Evolutionary conservation across 2,329 filamentous ascomycete genomes (phyloP).

Genomic region (Rutstroemia sp.): DNA sequence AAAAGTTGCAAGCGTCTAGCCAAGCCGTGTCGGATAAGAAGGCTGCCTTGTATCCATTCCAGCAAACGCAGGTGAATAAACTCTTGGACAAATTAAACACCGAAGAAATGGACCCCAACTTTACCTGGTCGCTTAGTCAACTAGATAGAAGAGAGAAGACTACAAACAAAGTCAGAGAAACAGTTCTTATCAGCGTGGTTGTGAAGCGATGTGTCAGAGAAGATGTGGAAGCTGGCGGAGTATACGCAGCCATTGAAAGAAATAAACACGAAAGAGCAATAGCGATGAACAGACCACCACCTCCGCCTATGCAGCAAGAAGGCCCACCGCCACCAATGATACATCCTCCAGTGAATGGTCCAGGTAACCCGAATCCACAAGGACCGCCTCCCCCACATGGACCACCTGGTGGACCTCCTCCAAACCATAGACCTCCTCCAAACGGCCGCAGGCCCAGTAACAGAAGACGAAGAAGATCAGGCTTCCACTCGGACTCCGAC

Average conservation of each 20-base stretch:
- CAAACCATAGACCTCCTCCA: background rate
- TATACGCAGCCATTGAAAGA: constrained; percentile 19
- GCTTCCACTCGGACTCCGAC: constrained; percentile 11
- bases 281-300: constrained; percentile 10
- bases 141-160: constrained; percentile 16
- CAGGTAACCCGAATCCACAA: background rate
- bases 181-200: constrained; percentile 23
- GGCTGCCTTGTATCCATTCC: constrained; percentile 18
- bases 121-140: constrained; percentile 27
- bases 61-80: constrained; percentile 24
- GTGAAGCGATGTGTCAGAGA: constrained; percentile 18
- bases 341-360: constrained; percentile 9
- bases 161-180: constrained; percentile 17
- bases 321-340: constrained; percentile 1
- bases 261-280: constrained; percentile 11
- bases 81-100: constrained; percentile 23
- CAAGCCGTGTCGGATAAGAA: constrained; percentile 25
- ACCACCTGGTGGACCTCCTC: background rate
- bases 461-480: background rate
- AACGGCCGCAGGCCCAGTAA: background rate
- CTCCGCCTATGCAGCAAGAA: constrained; percentile 3
- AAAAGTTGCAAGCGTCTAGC: constrained; percentile 20
- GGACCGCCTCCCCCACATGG: background rate
- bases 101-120: constrained; percentile 19
- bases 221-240: constrained; percentile 13